Evolutionary conservation across 495 filamentous ascomycete genomes (phyloP), one percentile per base, ranked within the genome.

Genomic region (Tuber magnatum): DNA sequence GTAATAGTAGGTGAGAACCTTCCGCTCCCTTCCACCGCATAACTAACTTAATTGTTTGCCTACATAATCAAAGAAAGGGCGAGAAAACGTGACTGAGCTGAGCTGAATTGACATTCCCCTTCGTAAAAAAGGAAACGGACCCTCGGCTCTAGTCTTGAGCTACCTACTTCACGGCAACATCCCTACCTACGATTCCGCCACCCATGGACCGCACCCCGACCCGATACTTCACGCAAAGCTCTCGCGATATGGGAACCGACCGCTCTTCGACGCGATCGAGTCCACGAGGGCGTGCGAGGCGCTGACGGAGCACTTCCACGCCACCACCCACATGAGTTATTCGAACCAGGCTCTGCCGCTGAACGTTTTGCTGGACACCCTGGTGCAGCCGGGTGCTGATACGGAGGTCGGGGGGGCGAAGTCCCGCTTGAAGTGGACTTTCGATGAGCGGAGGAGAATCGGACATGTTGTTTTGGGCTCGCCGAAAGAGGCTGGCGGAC

Each of bases 131-230:
- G 90, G 90, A 73, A 90, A 90, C 79, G 90, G 90, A 46, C 90
- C 90, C 71, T 88, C 90, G 44, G 88, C 90, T 75, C 86, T 92
- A 81, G 88, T 91, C 81, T 85, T 92, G 39, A 90, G 88, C 73
- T 92, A 88, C 80, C 88, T 91, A 71, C 87, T 92, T 28, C 89
- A 92, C 80, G 90, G 90, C 20, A 86, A 91, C 79, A 84, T 90
- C 70, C 90, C 90, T 3, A 86, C 85, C 74, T 92, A 92, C 75
- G 83, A 85, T 32, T 77, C 85, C 9, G 78, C 84, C 32, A 85
- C 85, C 68, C 42, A 82, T n/a, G 81, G 81, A 12, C 86, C 86
- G 40, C 90, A 92, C 81, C 88, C 89, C 16, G 90, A 92, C 80
- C 84, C 86, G 32, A 82, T 91, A 22, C 84, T 91, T 1, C 86